Evolutionary conservation across 192 early-diverging fungal species (phyloP).

Genomic region (Podila horticola): DNA sequence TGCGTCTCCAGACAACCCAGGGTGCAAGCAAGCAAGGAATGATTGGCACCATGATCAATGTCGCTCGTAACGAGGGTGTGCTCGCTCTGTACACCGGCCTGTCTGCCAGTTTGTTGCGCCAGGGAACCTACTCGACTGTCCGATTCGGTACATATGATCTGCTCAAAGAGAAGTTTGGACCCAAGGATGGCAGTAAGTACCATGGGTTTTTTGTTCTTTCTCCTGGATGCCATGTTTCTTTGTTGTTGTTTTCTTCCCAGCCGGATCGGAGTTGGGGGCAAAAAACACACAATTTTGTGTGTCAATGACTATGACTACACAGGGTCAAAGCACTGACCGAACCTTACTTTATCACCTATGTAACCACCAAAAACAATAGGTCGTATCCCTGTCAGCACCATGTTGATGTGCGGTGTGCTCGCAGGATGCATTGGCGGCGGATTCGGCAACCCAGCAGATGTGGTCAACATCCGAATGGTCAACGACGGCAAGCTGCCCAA

Average conservation of each 20-base stretch:
- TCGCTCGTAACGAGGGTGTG: slow-evolving; percentile 75
- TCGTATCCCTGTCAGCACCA: slow-evolving; percentile 50
- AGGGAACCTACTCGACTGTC: slow-evolving; percentile 83
- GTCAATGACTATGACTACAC: neutral
- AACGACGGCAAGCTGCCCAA: slow-evolving; percentile 78
- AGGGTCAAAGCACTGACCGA: neutral
- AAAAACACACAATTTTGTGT: neutral
- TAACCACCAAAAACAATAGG: slow-evolving; percentile 20
- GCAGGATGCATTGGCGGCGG: slow-evolving; percentile 69
- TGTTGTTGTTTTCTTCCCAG: slow-evolving; percentile 1
- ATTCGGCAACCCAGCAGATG: slow-evolving; percentile 83
- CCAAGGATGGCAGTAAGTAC: slow-evolving; percentile 58
- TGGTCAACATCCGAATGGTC: slow-evolving; percentile 85
- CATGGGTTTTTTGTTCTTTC: neutral
- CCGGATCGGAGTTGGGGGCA: too few species aligned
- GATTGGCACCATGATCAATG: slow-evolving; percentile 78
- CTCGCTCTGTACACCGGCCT: slow-evolving; percentile 76
- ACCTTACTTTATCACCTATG: neutral
- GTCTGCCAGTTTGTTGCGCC: slow-evolving; percentile 78
- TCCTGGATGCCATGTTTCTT: neutral
- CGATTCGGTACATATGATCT: slow-evolving; percentile 81
- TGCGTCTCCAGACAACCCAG: slow-evolving; percentile 89
- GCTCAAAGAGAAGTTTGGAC: slow-evolving; percentile 65
- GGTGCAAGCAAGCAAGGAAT: slow-evolving; percentile 65
- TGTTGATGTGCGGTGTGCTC: slow-evolving; percentile 56